A percentile compares a stretch with the other conserved stretches of the same genome.
phyloP scores from a whole-genome alignment of 1,284 basidiomycete genomes.

The Boletus sp. region DNA sequence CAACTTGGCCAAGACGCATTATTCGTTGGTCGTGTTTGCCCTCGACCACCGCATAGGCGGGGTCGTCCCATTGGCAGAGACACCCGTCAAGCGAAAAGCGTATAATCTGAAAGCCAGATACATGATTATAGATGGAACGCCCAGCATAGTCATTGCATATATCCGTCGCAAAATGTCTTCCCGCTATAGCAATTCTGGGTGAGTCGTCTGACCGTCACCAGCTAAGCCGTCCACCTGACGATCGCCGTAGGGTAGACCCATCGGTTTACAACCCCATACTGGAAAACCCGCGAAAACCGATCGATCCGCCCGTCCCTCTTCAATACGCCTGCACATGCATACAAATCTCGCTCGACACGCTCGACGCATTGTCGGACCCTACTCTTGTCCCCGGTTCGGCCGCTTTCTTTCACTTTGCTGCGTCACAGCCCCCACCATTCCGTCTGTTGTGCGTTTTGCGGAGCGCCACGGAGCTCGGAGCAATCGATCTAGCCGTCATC shows the following conservation, averaged over 20 bases:
- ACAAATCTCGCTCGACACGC: conserved; percentile 43
- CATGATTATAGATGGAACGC: conserved; percentile 42
- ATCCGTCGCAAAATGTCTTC: conserved; percentile 36
- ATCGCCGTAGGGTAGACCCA: conserved; percentile 39
- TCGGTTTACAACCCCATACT: conserved; percentile 38
- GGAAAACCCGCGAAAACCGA: conserved; percentile 39
- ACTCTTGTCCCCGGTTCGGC: conserved; percentile 39
- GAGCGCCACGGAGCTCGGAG: conserved; percentile 39
- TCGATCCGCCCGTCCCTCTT: conserved; percentile 48
- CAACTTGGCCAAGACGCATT: conserved; percentile 41
- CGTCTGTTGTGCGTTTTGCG: conserved; percentile 38
- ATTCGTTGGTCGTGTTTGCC: conserved; percentile 51
- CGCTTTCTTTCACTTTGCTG: conserved; percentile 38
- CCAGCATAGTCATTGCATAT: conserved; percentile 60
- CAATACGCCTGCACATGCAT: conserved; percentile 49
- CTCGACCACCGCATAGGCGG: conserved; percentile 52
- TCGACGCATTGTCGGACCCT: conserved; percentile 52
- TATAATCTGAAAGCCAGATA: conserved; percentile 63
- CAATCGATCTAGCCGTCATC: conserved; percentile 44
- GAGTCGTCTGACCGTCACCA: conserved; percentile 7
- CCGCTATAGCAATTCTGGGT: conserved; percentile 31
- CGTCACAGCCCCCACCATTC: conserved; percentile 40
- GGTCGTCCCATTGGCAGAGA: conserved; percentile 47
- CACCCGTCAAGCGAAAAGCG: conserved; percentile 49
- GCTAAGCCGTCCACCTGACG: neutral